Evolutionary conservation across 1,139 yeast genomes (phyloP), one percentile per base, ranked within the genome.

Genomic region (Geotrichum cucujoidarum): DNA sequence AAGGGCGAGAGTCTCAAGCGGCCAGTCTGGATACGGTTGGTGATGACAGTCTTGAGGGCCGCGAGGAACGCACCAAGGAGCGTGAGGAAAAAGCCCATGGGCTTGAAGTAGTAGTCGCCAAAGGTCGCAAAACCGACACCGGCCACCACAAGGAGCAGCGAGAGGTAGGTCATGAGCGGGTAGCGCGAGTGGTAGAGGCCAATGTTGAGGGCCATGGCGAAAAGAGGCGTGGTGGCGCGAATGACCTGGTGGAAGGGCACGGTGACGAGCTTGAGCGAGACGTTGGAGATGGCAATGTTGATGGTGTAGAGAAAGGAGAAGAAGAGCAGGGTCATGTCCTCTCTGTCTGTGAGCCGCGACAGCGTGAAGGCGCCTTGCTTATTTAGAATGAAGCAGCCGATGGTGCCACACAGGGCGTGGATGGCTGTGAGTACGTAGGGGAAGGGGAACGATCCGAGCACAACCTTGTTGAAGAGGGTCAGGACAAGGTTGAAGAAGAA

Each of bases 201-300:
- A 35, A 57, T 54, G 46, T 58, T 57, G 44, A 59, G 44, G 37
- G 53, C 41, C 38, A 59, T 53, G 45, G 62, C 58, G 53, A 59
- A 58, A 29, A 59, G 48, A 11, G 62, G 62, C 8, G 62, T 57
- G 40, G 58, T 59, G 6, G 62, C 62, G 27, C 62, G 54, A 39
- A 59, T 57, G 25, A 57, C 53, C 50, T 59, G 62, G 46, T 57
- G 62, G 44, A 59, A 57, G 11, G 62, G 62, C 20, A 59, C 60
- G 20, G 62, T 58, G 38, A 59, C 62, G 40, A 58, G 55, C 44
- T 58, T 56, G 22, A 59, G 54, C 17, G 61, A 58, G 27, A 59
- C 58, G 38, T 59, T 59, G 13, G 60, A 57, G 34, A 59, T 56
- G 34, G 62, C 62, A 42, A 59, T 58, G 54, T 59, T 59, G 53